Evolutionary conservation across 2,329 filamentous ascomycete species (phyloP).

Genomic region (Myriangium duriaei): DNA sequence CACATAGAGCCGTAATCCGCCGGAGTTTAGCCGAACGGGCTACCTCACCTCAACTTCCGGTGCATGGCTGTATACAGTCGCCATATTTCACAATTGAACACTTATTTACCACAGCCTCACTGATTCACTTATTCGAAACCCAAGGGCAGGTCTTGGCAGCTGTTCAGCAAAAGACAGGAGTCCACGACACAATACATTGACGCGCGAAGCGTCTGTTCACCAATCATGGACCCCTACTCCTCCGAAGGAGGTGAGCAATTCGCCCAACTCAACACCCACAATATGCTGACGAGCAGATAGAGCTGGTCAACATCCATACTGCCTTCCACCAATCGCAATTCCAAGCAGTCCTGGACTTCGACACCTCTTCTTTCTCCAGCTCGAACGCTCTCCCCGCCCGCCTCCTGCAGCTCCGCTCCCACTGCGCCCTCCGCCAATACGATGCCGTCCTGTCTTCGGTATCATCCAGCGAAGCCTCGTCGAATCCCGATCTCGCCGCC

Average conservation of each 20-base stretch:
- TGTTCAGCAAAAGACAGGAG: too few relatives aligned
- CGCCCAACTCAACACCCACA: not conserved
- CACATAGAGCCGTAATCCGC: too few relatives aligned
- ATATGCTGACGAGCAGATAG: constrained; percentile 24
- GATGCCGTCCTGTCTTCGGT: constrained; percentile 57
- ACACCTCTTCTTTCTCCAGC: constrained; percentile 63
- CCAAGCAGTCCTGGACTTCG: constrained; percentile 73
- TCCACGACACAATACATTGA: too few relatives aligned
- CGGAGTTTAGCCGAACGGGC: not conserved
- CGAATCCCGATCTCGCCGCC: constrained; percentile 57
- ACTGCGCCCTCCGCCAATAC: constrained; percentile 69
- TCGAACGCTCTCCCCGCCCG: constrained; percentile 67
- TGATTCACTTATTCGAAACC: too few relatives aligned
- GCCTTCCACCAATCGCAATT: constrained; percentile 69
- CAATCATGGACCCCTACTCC: constrained; percentile 50
- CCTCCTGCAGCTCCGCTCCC: constrained; percentile 68
- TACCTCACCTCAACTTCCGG: not conserved
- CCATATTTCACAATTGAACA: too few relatives aligned
- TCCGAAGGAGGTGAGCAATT: constrained; percentile 45
- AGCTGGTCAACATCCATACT: constrained; percentile 55
- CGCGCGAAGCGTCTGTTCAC: too few relatives aligned
- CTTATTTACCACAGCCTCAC: too few relatives aligned
- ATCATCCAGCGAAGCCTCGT: constrained; percentile 48
- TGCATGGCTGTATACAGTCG: too few relatives aligned
- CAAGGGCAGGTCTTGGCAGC: too few relatives aligned